Evolutionary conservation across 495 filamentous ascomycete species (phyloP), one percentile per base, ranked within the genome.

Genomic region (Penicillium malachiteum): DNA sequence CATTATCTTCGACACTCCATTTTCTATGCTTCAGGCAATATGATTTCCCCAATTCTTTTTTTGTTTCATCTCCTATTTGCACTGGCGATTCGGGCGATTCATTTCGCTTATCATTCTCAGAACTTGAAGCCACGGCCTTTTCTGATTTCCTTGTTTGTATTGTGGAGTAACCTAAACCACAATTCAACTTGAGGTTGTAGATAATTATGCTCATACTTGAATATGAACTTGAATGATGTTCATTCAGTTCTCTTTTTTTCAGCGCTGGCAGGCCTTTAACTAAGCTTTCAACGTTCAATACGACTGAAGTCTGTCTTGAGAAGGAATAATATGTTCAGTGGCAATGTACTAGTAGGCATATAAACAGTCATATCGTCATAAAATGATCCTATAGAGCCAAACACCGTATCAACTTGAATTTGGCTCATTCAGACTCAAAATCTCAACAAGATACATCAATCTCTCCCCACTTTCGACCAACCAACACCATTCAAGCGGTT

Each of bases 391-490:
- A 34, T 13, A 46, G 32, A 32, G 14, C 3, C 33, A 48, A 30
- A n/a, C 33, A 26, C 21, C 21, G 21, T 26, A 26, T 26, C 21
- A 26, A 26, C 21, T 26, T 26, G 4, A 26, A 26, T 21, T 0
- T 2, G 34, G 8, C 21, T 21, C 10, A 53, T 7, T 13, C 39
- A 26, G 21, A 26, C 13, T 35, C 3, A 54, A 37, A 45, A 62
- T 43, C 9, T 76, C 55, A 30, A 77, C 49, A 50, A 78, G 48
- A 42, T 70, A 74, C 21, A 58, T 56, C 56, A 79, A 60, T 39
- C 76, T 58, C 38, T 76, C 60, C 32, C 66, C 70, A 64, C 76
- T 79, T 47, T 79, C 76, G 14, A 64, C 11, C 52, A 79, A 52
- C 65, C 71, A 78, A 14, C 26, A 49, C 65, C 60, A 72, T 52